Evolutionary conservation across 2,329 filamentous ascomycete species (phyloP).

Genomic region (Septoria linicola): DNA sequence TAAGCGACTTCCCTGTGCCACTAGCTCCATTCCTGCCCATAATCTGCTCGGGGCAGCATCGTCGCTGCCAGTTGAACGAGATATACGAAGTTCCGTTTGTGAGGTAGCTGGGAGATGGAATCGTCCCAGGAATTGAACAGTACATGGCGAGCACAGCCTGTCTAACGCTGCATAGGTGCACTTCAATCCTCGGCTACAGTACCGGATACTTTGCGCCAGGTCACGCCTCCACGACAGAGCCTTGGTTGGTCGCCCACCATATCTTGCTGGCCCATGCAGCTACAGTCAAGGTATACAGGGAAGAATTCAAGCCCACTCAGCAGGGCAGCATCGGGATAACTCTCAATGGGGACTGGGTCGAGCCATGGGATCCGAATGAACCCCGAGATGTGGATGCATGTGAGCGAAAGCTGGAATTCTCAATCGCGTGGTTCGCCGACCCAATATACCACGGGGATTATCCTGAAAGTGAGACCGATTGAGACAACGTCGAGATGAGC

Average conservation of each 20-base stretch:
- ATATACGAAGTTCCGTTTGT: too few species aligned
- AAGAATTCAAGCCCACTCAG: slow-evolving; percentile 72
- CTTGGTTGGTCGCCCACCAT: slow-evolving; percentile 80
- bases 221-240: slow-evolving; percentile 73
- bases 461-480: slow-evolving; percentile 58
- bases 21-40: too few species aligned
- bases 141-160: neutral
- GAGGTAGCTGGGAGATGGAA: too few species aligned
- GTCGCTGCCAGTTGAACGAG: too few species aligned
- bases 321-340: slow-evolving; percentile 83
- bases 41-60: too few species aligned
- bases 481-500: slow-evolving; percentile 5
- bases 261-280: slow-evolving; percentile 75
- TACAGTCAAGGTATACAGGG: slow-evolving; percentile 77
- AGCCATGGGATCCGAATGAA: slow-evolving; percentile 79
- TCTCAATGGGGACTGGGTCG: slow-evolving; percentile 69
- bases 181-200: slow-evolving; percentile 69
- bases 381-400: slow-evolving; percentile 72
- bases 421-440: slow-evolving; percentile 85
- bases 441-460: slow-evolving; percentile 83
- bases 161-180: slow-evolving; percentile 7
- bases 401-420: slow-evolving; percentile 80
- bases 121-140: neutral
- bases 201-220: slow-evolving; percentile 78
- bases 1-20: neutral